Percentiles rank a stretch among this genome's conserved stretches.
phyloP scores from a whole-genome alignment of 2,329 filamentous ascomycete species.

The Colletotrichum gloeosporioides region DNA sequence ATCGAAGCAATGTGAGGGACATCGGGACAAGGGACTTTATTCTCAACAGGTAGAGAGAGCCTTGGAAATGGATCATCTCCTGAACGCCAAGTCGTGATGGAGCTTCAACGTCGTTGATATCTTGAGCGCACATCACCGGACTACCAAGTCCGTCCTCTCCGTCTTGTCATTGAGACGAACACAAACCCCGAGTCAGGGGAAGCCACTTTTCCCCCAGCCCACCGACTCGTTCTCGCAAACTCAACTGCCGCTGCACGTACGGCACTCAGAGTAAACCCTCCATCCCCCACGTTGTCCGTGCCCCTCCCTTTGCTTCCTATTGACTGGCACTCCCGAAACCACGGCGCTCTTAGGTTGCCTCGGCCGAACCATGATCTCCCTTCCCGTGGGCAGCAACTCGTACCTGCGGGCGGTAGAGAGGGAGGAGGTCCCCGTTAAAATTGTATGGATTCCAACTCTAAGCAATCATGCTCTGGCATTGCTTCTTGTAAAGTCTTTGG shows the following conservation, averaged over 20 bases:
- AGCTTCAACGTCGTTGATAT: not conserved
- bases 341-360: not conserved
- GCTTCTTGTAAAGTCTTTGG: not conserved
- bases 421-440: not conserved
- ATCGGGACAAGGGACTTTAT: fast-evolving
- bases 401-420: not conserved
- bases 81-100: not conserved
- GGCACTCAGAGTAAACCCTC: not conserved
- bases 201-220: not conserved
- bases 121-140: not conserved
- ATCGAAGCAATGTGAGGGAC: not conserved
- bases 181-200: not conserved
- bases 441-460: not conserved
- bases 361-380: not conserved
- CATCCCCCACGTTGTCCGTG: not conserved
- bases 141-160: not conserved
- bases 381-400: not conserved
- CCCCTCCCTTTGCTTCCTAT: not conserved
- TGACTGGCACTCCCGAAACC: not conserved
- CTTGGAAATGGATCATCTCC: not conserved
- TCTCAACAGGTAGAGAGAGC: not conserved
- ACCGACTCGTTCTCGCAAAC: not conserved
- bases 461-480: not conserved
- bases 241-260: not conserved
- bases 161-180: not conserved